These are phyloP conservation scores for Penicillium macrosclerotiorum DNA, from an alignment of 495 filamentous ascomycete genomes.

Conservation along the genomic window DNA sequence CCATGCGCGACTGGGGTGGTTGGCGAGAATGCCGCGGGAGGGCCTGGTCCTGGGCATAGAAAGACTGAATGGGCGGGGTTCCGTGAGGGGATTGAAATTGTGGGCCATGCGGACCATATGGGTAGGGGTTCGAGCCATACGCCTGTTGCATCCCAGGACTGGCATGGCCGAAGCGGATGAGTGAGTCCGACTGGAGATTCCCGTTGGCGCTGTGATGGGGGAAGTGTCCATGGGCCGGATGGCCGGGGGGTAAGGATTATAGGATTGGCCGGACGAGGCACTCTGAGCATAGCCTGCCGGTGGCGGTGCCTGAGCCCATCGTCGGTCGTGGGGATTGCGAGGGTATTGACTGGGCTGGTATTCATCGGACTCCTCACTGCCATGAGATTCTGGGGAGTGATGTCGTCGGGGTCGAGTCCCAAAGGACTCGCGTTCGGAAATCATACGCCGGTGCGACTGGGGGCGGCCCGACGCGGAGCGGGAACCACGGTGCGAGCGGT, in stretches of 20 bases:
- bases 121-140: slow-evolving; percentile 33
- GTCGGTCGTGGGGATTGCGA: slow-evolving; percentile 36
- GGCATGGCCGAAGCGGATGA: slow-evolving; percentile 39
- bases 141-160: slow-evolving; percentile 32
- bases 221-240: slow-evolving; percentile 19
- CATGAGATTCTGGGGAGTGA: slow-evolving; percentile 51
- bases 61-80: slow-evolving; percentile 33
- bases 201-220: slow-evolving; percentile 28
- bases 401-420: slow-evolving; percentile 44
- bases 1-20: slow-evolving; percentile 27
- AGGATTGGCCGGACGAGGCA: slow-evolving; percentile 44
- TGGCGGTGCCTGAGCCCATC: slow-evolving; percentile 35
- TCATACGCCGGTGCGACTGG: slow-evolving; percentile 39
- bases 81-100: slow-evolving; percentile 37
- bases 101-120: slow-evolving; percentile 35
- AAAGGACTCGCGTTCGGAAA: slow-evolving; percentile 36
- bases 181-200: slow-evolving; percentile 37
- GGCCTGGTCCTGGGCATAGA: slow-evolving; percentile 35
- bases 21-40: slow-evolving; percentile 24
- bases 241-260: slow-evolving; percentile 24
- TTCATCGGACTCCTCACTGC: slow-evolving; percentile 56
- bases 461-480: slow-evolving; percentile 43
- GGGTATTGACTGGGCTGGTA: slow-evolving; percentile 35
- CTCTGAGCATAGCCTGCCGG: slow-evolving; percentile 47
- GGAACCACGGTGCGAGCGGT: slow-evolving; percentile 38